Evolutionary conservation across 2,329 filamentous ascomycete species (phyloP).

Genomic region (Aureobasidium sp.): DNA sequence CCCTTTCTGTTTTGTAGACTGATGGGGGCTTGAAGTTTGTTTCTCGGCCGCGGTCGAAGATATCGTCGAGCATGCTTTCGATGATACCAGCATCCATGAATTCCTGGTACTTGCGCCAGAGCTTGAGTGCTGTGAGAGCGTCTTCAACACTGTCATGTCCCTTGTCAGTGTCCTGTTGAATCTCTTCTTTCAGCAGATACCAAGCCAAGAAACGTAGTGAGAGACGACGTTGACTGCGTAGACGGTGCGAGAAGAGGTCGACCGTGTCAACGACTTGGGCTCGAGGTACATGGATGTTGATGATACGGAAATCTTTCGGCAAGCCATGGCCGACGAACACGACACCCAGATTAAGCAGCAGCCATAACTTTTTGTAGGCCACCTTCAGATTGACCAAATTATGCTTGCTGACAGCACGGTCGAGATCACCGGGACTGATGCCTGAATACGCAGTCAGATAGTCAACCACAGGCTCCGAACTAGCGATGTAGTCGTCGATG

Average conservation of each 20-base stretch:
- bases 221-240: constrained; percentile 68
- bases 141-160: constrained; percentile 91
- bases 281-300: constrained; percentile 93
- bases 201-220: constrained; percentile 87
- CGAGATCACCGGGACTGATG: constrained; percentile 77
- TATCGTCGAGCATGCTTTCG: constrained; percentile 75
- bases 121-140: constrained; percentile 76
- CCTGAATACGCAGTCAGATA: constrained; percentile 93
- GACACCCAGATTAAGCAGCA: constrained; percentile 87
- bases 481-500: constrained; percentile 94
- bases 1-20: constrained; percentile 14
- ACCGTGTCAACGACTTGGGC: constrained; percentile 90
- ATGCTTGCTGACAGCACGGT: constrained; percentile 67
- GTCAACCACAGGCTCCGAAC: constrained; percentile 85
- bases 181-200: constrained; percentile 84
- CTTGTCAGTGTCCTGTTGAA: constrained; percentile 66
- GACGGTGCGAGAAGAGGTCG: constrained; percentile 77
- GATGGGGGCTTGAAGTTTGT: constrained; percentile 34
- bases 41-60: constrained; percentile 61
- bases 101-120: constrained; percentile 86
- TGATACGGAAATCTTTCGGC: constrained; percentile 92
- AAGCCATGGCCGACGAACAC: constrained; percentile 90
- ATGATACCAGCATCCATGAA: constrained; percentile 79
- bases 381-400: constrained; percentile 81
- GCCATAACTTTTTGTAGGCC: constrained; percentile 97